Conservation (phyloP, 1,139 yeast species). For the Saccharomyces hybrid region DNA sequence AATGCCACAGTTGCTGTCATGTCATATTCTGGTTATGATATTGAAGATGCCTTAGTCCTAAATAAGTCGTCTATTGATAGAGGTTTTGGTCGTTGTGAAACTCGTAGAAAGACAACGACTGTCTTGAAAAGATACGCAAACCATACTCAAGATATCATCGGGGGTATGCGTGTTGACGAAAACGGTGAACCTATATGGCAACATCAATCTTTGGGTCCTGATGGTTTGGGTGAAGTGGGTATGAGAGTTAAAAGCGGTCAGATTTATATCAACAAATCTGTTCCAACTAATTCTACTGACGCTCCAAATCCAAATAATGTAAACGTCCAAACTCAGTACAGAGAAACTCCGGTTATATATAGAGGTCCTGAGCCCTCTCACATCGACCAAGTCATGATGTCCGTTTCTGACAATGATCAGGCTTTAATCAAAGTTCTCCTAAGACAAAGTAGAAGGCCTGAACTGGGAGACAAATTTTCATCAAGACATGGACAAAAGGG, state of each 20-base stretch:
- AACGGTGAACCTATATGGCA: slow-evolving; percentile 75
- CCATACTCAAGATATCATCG: slow-evolving; percentile 83
- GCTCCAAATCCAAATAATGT: slow-evolving; percentile 42
- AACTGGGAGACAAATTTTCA: slow-evolving; percentile 93
- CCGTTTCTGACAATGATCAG: slow-evolving; percentile 91
- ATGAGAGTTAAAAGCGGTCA: slow-evolving; percentile 86
- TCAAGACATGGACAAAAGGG: slow-evolving; percentile 98
- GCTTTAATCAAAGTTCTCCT: slow-evolving; percentile 85
- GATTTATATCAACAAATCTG: slow-evolving; percentile 85
- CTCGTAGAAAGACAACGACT: slow-evolving; percentile 86
- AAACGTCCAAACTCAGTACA: slow-evolving; percentile 47
- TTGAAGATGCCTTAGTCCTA: slow-evolving; percentile 94
- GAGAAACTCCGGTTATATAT: slow-evolving; percentile 87
- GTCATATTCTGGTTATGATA: slow-evolving; percentile 99
- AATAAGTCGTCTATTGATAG: slow-evolving; percentile 91
- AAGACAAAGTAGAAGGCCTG: slow-evolving; percentile 96
- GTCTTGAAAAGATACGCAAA: slow-evolving; percentile 86
- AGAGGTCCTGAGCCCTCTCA: slow-evolving; percentile 94
- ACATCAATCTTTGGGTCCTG: slow-evolving; percentile 82
- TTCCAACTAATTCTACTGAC: slow-evolving; percentile 83
- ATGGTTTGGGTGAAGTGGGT: slow-evolving; percentile 97
- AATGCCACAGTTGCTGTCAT: slow-evolving; percentile 98
- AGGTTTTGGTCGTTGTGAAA: slow-evolving; percentile 98
- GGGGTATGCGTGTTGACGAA: slow-evolving; percentile 85
- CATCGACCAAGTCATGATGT: slow-evolving; percentile 96